Evolutionary conservation across 2,329 filamentous ascomycete genomes (phyloP), one percentile per base, ranked within the genome.

Genomic region (Akanthomyces uredinophilus): DNA sequence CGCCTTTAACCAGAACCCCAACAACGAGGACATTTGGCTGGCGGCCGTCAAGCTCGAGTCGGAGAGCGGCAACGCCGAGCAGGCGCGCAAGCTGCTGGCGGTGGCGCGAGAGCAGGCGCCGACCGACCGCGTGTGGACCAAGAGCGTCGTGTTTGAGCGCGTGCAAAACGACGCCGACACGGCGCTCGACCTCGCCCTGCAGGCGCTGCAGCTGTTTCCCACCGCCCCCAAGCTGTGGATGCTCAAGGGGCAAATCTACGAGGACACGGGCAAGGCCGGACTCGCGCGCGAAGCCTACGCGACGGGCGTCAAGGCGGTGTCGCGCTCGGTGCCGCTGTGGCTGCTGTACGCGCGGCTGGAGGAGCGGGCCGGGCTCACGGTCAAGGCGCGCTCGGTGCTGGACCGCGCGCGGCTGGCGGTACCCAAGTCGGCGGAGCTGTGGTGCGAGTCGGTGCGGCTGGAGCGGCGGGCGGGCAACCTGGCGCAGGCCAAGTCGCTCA

Each of bases 221-320:
- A 85, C 87, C 50, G 86, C 89, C 14, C 83, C 91, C 58, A 98
- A 98, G 76, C 82, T 99, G 27, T 97, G 94, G 89, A 97, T 98
- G 90, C 91, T 96, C 80, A 99, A 99, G 77, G 95, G 96, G 0
- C 95, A 99, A 72, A 95, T 98, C 65, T 99, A 99, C 80, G 90
- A 97, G 71, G 84, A 87, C 49, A 83, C 92, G 52, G 87, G 85
- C 68, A 92, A 92, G 77, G 78, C 89, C 16, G 87, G 89, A 0
- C 90, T 95, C 74, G 95, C 95, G 3, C 87, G 95, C 52, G 92
- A 98, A 73, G 92, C 94, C 0, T 98, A 95, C 75, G 86, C 85
- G 63, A 89, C 91, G 5, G 95, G 95, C 41, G 96, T 94, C 46
- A 90, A 95, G 70, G 91, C 91, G 0, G 94, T 92, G 61, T 87